phyloP scores from a whole-genome alignment of 2,329 filamentous ascomycete genomes.

The Monilinia polystroma region DNA sequence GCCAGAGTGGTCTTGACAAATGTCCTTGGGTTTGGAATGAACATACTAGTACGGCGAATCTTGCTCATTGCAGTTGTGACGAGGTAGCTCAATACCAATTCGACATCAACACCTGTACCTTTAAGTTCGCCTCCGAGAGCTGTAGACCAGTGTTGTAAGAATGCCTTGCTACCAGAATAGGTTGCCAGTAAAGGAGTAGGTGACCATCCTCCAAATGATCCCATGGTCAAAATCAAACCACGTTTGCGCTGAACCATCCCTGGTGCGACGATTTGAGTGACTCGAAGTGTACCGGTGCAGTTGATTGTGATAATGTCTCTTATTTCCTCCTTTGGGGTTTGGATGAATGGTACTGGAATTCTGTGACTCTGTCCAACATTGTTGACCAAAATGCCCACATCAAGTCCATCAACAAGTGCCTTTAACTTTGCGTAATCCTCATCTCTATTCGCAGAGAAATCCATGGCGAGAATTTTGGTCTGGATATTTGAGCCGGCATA shows the following conservation, averaged over 20 bases:
- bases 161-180: slow-evolving; percentile 96
- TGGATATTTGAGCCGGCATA: slow-evolving; percentile 61
- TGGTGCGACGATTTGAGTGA: slow-evolving; percentile 81
- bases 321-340: slow-evolving; percentile 77
- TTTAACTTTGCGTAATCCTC: slow-evolving; percentile 75
- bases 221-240: slow-evolving; percentile 94
- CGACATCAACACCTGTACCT: slow-evolving; percentile 78
- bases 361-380: slow-evolving; percentile 94
- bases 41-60: slow-evolving; percentile 72
- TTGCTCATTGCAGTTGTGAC: slow-evolving; percentile 98
- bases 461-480: slow-evolving; percentile 83
- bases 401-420: slow-evolving; percentile 66
- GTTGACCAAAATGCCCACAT: slow-evolving; percentile 88
- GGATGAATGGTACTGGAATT: slow-evolving; percentile 85
- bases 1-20: slow-evolving; percentile 78
- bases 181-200: slow-evolving; percentile 91
- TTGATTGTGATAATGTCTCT: slow-evolving; percentile 93
- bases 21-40: slow-evolving; percentile 76
- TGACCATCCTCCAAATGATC: slow-evolving; percentile 89
- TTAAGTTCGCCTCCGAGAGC: slow-evolving; percentile 81
- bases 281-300: slow-evolving; percentile 83
- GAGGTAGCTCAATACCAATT: slow-evolving; percentile 88
- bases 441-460: slow-evolving; percentile 79
- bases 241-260: slow-evolving; percentile 80
- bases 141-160: slow-evolving; percentile 93